Base-by-base conservation (phyloP, 106 monocot species). In the Dendrobium catenatum region DNA sequence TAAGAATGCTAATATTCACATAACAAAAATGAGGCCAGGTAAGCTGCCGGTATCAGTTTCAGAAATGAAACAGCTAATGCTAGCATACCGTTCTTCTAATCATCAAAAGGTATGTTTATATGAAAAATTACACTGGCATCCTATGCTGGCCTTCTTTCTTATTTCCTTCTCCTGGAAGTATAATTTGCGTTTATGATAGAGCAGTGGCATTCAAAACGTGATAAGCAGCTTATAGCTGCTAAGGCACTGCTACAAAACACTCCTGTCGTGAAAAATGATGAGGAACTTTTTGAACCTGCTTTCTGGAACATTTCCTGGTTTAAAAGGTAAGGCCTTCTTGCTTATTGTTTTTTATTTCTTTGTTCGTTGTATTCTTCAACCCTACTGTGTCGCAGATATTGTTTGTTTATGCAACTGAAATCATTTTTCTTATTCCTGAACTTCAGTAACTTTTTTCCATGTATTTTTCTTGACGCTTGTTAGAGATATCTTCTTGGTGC, bases 281-380 rank as follows among this genome's bases (percentile, higher is more conserved):
- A 41, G 26, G 73, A 86, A 66, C 91, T 94, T 56, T 83, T 89
- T 80, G 67, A 56, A 26, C 89, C 91, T 48, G 76, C 79, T 79
- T 93, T 89, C 75, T 68, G 88, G 73, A 93, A 90, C 33, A 68
- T 93, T 54, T 93, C 92, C 40, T 86, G 16, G 43, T 93, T 93
- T 77, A 81, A 75, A 86, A 90, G 88, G 92, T 88, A 51, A 55
- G 41, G 19, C 20, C 5, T 55, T 37, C 42, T 22, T 81, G 26
- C 15, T 26, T 13, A 42, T 74, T 33, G 42, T 2, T 24, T 0
- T 81, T 6, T 26, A 51, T 46, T 80, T 51, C 24, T 58, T 29
- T 40, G 15, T 51, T 64, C 6, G 10, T 26, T 64, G 24, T 24
- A 19, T 58, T n/a, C 58, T 58, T 18, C 46, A 64, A 26, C 8